These are phyloP conservation scores for Scutellaria minor DNA, from an alignment of 257 asterid species.

Conservation along the genomic window DNA sequence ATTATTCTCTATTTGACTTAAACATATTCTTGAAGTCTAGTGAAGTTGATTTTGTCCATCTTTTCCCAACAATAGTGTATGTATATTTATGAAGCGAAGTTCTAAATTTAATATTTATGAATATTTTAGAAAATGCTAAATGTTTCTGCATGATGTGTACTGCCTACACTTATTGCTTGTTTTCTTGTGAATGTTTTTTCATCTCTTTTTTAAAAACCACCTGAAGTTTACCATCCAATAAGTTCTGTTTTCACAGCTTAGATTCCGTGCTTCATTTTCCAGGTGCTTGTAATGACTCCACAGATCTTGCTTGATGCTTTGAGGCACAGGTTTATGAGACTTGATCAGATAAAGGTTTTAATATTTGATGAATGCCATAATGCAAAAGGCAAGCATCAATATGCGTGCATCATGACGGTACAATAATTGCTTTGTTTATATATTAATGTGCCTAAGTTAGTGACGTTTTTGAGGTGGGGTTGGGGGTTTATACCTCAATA, in stretches of 20 bases:
- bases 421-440: neutral
- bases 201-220: too few relatives aligned
- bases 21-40: too few relatives aligned
- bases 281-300: constrained; percentile 98
- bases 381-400: constrained; percentile 70
- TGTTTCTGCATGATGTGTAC: too few relatives aligned
- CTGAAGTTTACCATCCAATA: too few relatives aligned
- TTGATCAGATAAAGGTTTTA: constrained; percentile 67
- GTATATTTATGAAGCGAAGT: too few relatives aligned
- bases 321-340: constrained; percentile 61
- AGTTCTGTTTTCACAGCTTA: neutral
- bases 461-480: neutral
- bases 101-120: too few relatives aligned
- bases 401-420: constrained; percentile 86
- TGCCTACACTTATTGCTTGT: neutral
- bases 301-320: constrained; percentile 72
- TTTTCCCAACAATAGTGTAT: too few relatives aligned
- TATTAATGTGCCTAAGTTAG: neutral
- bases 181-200: too few relatives aligned
- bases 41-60: too few relatives aligned
- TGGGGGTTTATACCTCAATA: neutral
- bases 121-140: too few relatives aligned
- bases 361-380: constrained; percentile 90
- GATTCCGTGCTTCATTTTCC: constrained; percentile 33
- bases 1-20: too few relatives aligned